Base-by-base conservation (phyloP, 2,329 filamentous ascomycete species). In the Aspergillus piperis region DNA sequence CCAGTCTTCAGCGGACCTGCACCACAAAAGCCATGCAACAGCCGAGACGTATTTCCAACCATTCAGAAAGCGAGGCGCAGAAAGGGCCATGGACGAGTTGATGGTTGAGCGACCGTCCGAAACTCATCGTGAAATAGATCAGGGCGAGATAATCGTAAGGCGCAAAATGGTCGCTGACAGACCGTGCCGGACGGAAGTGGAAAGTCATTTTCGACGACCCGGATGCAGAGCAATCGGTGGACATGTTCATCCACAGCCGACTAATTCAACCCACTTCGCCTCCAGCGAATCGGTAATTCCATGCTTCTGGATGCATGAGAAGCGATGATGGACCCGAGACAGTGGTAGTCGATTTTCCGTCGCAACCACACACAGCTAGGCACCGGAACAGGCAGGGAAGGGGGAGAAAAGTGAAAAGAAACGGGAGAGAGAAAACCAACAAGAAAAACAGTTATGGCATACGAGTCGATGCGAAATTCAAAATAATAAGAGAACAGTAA, bases 131-230 rank as follows among this genome's bases (percentile, higher is more conserved):
- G 19, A 27, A 32, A 48, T 47, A 49, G 36, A 49, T 27, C 59
- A 51, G 52, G 56, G 61, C 59, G 42, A 62, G 38, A 27, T 30
- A 19, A 60, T 61, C 54, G 56, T 38, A 25, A 44, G 59, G 61
- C 55, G 61, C 61, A 41, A 53, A 25, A 39, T 30, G 36, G 27
- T 58, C 30, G 44, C 30, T 36, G 21, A 50, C 47, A 30, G 47
- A 50, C 25, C 47, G 47, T 50, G 47, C 25, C 25, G 47, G 47
- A 27, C 47, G 47, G 30, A 17, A 27, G 17, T 50, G 47, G 47
- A 50, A 50, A 30, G 41, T 13, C 47, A 25, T 17, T 50, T 32
- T 50, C 47, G 25, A 50, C 47, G 5, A 17, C 47, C 47, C 47
- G 23, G 25, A 17, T 30, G 47, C 25, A 27, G 47, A 50, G 23